phyloP scores from a whole-genome alignment of 345 rosid species.

The Rhodomyrtus tomentosa region DNA sequence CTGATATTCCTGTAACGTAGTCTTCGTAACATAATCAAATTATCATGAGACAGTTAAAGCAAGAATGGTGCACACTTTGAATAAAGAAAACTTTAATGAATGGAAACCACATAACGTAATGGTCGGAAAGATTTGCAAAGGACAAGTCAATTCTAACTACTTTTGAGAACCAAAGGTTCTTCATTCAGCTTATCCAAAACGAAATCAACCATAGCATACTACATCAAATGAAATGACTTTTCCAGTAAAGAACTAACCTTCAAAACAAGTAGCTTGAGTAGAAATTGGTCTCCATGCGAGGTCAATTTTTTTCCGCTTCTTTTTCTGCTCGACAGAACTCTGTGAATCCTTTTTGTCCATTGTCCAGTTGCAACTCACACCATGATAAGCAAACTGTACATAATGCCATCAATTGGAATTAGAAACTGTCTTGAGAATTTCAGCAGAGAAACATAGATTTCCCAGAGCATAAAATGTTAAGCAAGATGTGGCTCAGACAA shows the following conservation, averaged over 20 bases:
- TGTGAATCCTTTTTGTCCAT: constrained; percentile 5
- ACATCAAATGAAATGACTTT: background rate
- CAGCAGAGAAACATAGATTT: background rate
- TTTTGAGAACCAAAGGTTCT: background rate
- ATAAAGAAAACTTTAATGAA: background rate
- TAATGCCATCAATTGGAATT: constrained; percentile 1
- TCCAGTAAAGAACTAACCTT: constrained; percentile 29
- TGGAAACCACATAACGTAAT: background rate
- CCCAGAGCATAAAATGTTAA: background rate
- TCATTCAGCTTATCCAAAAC: background rate
- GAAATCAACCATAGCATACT: background rate
- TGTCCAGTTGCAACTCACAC: background rate
- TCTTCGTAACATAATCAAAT: background rate
- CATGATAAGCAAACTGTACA: constrained; percentile 13
- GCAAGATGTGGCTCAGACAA: background rate
- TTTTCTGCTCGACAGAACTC: constrained; percentile 13
- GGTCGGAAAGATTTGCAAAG: background rate
- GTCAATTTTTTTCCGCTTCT: constrained; percentile 22
- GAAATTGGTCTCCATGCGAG: constrained; percentile 50
- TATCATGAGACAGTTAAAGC: background rate
- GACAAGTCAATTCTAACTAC: background rate
- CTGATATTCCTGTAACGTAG: background rate
- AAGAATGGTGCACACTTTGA: background rate
- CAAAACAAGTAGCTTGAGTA: constrained; percentile 24
- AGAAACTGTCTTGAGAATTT: background rate